These are phyloP conservation scores for Desmodesmus armatus DNA, from an alignment of 139 green algal species.

Conservation along the genomic window DNA sequence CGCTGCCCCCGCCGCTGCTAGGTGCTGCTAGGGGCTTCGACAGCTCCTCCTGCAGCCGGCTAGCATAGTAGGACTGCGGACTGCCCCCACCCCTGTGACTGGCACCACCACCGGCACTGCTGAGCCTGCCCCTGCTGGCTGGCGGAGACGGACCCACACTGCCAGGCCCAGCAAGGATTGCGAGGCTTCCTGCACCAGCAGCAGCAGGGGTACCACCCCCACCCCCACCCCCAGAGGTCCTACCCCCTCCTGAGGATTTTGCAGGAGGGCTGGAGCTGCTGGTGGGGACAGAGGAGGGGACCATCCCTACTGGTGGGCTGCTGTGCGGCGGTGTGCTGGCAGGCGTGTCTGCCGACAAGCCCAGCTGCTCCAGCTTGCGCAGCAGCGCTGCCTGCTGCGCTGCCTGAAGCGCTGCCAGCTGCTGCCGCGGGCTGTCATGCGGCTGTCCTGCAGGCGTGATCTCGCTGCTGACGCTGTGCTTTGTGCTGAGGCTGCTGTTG, in stretches of 20 bases:
- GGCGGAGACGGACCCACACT: background rate
- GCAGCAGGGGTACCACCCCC: constrained; percentile 10
- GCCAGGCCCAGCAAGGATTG: background rate
- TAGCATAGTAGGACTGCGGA: constrained; percentile 35
- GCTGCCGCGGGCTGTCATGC: background rate
- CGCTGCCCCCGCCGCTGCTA: too few relatives aligned
- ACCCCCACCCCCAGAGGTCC: too few relatives aligned
- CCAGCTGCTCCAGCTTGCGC: constrained; percentile 10
- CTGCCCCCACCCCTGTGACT: too few relatives aligned
- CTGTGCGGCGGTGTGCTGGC: too few relatives aligned
- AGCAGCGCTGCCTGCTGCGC: constrained; percentile 8
- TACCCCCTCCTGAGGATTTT: too few relatives aligned
- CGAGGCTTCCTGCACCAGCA: too few relatives aligned
- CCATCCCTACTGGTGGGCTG: background rate
- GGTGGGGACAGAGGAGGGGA: background rate
- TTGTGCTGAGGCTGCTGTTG: constrained; percentile 16
- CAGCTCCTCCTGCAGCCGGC: constrained; percentile 35
- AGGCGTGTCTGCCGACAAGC: too few relatives aligned
- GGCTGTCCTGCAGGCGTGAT: background rate
- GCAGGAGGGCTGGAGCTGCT: background rate
- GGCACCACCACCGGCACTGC: constrained; percentile 7
- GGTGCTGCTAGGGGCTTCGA: too few relatives aligned
- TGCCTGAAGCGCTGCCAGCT: background rate
- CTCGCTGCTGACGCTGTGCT: background rate
- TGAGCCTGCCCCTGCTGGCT: constrained; percentile 1